phyloP scores from a whole-genome alignment of 441 rosid species.

The Erodium texanum region DNA sequence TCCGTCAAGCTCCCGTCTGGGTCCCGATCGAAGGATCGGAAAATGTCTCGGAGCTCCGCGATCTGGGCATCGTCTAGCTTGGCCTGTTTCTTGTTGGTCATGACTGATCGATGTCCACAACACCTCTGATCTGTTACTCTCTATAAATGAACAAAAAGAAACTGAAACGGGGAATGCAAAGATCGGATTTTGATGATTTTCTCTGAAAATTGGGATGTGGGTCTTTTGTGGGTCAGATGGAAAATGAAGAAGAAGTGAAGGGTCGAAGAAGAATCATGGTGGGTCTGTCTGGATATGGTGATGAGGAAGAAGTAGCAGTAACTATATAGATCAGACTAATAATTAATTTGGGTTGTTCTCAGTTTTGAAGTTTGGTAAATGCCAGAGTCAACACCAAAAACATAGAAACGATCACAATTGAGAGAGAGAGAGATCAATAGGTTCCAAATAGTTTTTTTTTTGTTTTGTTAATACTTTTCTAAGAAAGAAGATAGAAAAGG shows the following conservation, averaged over 20 bases:
- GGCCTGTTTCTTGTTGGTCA: slow-evolving; percentile 45
- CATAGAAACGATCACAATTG: neutral
- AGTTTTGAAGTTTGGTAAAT: neutral
- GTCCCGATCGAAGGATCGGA: slow-evolving; percentile 71
- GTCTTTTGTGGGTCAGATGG: neutral
- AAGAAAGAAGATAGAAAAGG: neutral
- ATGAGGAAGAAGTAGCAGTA: neutral
- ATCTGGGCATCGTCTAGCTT: slow-evolving; percentile 64
- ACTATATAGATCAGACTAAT: neutral
- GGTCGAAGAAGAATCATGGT: neutral
- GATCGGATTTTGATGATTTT: neutral
- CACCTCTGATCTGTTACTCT: no score
- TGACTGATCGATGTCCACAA: slow-evolving; percentile 9
- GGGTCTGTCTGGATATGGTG: neutral
- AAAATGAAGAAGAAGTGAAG: neutral
- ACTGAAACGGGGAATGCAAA: neutral
- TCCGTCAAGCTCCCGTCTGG: slow-evolving; percentile 78
- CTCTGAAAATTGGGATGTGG: neutral
- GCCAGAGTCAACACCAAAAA: neutral
- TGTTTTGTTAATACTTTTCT: neutral
- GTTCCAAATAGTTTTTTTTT: neutral
- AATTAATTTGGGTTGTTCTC: neutral
- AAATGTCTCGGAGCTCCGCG: slow-evolving; percentile 60
- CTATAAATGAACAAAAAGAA: neutral
- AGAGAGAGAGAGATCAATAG: no score